Conservation (phyloP, 2,329 filamentous ascomycete species). For the Myriosclerotinia scirpicola region DNA sequence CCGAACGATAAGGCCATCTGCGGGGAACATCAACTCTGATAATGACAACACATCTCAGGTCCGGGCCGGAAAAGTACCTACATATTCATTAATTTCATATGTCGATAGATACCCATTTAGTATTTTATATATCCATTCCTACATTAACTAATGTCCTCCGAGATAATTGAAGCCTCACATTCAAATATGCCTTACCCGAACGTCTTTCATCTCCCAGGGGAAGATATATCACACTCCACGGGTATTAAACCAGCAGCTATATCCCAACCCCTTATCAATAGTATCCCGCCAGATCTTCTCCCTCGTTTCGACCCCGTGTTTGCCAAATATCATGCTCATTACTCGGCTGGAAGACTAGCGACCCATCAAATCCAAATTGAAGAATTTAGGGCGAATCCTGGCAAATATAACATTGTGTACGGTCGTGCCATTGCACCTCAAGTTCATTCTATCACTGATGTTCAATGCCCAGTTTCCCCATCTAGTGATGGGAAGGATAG, state of each 20-base stretch:
- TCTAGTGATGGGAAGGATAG: conserved; percentile 43
- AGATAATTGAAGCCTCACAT: background rate
- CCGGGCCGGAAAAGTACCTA: background rate
- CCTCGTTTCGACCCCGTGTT: conserved; percentile 45
- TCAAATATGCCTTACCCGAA: conserved; percentile 10
- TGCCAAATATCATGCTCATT: conserved; percentile 45
- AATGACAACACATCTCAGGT: conserved; percentile 12
- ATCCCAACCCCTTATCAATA: conserved; percentile 45
- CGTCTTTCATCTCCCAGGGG: conserved; percentile 14
- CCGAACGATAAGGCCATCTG: conserved; percentile 18
- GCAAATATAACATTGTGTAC: conserved; percentile 42
- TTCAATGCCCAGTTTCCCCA: conserved; percentile 42
- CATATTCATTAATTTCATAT: background rate
- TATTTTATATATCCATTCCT: background rate
- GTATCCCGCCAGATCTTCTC: conserved; percentile 43
- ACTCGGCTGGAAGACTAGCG: conserved; percentile 45
- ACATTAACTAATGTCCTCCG: background rate
- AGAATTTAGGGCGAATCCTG: conserved; percentile 43
- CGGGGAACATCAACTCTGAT: conserved; percentile 11
- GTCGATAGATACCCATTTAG: conserved; percentile 5
- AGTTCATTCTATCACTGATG: conserved; percentile 44
- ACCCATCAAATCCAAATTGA: conserved; percentile 43
- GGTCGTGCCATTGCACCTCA: conserved; percentile 42
- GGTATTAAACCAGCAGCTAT: conserved; percentile 23
- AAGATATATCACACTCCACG: conserved; percentile 10